Conservation (phyloP, 2,329 filamentous ascomycete genomes). For the Ceratocystis alfenasii region DNA sequence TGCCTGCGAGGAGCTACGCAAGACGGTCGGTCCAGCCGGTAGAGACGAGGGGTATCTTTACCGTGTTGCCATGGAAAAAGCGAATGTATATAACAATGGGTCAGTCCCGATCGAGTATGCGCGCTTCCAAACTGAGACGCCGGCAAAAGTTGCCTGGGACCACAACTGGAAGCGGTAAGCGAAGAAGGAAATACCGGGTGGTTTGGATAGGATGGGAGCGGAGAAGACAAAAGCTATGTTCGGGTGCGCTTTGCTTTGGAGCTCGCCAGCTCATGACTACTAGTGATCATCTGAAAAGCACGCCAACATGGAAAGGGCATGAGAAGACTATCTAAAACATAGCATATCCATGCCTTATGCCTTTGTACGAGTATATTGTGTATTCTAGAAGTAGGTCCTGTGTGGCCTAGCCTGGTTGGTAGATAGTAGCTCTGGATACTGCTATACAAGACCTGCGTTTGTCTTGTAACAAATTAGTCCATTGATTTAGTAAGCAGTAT, state of each 20-base stretch:
- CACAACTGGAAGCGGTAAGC: slow-evolving; percentile 65
- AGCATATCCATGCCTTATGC: not conserved
- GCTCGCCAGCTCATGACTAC: not conserved
- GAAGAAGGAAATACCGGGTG: not conserved
- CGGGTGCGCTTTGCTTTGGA: not conserved
- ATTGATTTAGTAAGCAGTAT: not conserved
- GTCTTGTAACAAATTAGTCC: not conserved
- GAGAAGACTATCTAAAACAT: not conserved
- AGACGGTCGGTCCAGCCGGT: slow-evolving; percentile 43
- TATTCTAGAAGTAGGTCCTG: slow-evolving; percentile 12
- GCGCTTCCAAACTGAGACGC: slow-evolving; percentile 70
- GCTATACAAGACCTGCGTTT: not conserved
- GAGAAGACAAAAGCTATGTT: not conserved
- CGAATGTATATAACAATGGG: slow-evolving; percentile 59
- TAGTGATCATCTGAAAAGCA: not conserved
- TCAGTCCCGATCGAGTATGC: slow-evolving; percentile 88
- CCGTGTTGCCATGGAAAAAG: slow-evolving; percentile 81
- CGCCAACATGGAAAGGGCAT: not conserved
- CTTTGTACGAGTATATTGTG: slow-evolving; percentile 16
- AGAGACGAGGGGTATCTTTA: slow-evolving; percentile 63
- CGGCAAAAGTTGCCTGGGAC: slow-evolving; percentile 73
- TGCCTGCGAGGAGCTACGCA: slow-evolving; percentile 74
- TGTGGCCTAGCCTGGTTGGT: not conserved
- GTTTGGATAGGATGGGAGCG: too few species aligned
- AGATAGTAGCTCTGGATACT: not conserved